Evolutionary conservation across 2,329 filamentous ascomycete genomes (phyloP), one percentile per base, ranked within the genome.

Genomic region (Furcasterigmium sp.): DNA sequence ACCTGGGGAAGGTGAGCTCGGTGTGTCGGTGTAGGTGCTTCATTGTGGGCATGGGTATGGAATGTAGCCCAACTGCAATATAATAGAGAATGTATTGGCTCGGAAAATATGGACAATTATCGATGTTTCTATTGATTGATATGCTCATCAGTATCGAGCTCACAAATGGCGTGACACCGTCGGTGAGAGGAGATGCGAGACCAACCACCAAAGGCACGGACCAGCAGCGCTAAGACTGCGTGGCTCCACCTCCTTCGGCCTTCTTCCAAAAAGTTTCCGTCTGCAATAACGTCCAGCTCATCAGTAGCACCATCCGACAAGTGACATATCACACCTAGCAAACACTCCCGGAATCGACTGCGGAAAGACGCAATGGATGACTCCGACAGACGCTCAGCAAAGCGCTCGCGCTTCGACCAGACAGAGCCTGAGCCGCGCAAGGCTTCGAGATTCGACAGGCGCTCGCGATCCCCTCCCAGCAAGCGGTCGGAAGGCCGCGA

Each of bases 381-480:
- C 56, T 76, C 84, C 50, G 86, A 91, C 54, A 79, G 83, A 60
- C 80, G 82, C 49, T 73, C 72, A 47, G 71, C 74, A 47, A 95
- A 95, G 73, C 85, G 90, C 49, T 95, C 90, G 59, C 89, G 91
- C 64, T 96, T 97, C 67, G 91, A 97, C 62, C 88, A 94, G 65
- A 93, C 83, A 37, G 88, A 91, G 61, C 82, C 87, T 6, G 88
- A 93, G 58, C 81, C 85, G 45, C 84, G 83, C 57, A 76, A 82
- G 54, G 60, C 77, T 35, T 94, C 90, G 39, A 81, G 91, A 61
- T 96, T 95, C 65, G 91, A 96, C 67, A 82, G 91, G 56, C 85
- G 93, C 56, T 97, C 93, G 46, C 85, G 89, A 52, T 95, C 90
- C 25, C 32, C 32, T 15, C 77, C 80, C 20, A 66, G 75, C 20